Base-by-base conservation (phyloP, 495 filamentous ascomycete species). In the Lentithecium fluviatile region DNA sequence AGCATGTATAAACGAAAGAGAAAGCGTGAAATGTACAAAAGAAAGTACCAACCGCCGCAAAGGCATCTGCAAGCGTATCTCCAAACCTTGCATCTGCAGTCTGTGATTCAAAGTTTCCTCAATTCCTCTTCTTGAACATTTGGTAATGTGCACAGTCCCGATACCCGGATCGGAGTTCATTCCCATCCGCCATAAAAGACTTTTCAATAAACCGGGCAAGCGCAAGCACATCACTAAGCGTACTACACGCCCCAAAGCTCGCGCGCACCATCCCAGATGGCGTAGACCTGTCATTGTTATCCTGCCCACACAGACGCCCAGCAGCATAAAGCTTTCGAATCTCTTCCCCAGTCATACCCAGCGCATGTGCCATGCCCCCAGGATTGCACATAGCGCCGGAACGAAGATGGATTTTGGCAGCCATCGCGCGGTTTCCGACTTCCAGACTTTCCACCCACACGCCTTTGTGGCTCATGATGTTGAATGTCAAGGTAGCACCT, bases 221-320 rank as follows among this genome's bases (percentile, higher is more conserved):
- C 0, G 62, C 70, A 37, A 83, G 77, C 13, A 90, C 79, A 55
- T 91, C 88, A 2, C 75, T 62, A 20, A 74, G 57, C 1, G 80
- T 88, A 60, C 83, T 87, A 86, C 89, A 89, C 3, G 86, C 88
- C 4, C 88, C 88, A 6, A 91, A 71, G 60, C 85, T 88, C 4
- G 81, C 83, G 10, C 88, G 76, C 4, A 88, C 81, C 26, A 90
- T 79, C 0, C 88, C 84, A 34, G 83, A 84, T 8, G 85, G 77
- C 67, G 82, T 79, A 20, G 81, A 32, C 75, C 67, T 7, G 83
- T 74, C 45, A 85, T 69, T 48, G 79, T 72, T 71, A 19, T 80
- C 80, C 37, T 78, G 73, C 5, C 77, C 77, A 63, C 87, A 90
- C 34, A 84, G 78, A 71, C 87, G 84, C 1, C 87, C 88, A 7